Base-by-base conservation (phyloP, 176 grass and related monocot genomes). In the Oryza australiensis region DNA sequence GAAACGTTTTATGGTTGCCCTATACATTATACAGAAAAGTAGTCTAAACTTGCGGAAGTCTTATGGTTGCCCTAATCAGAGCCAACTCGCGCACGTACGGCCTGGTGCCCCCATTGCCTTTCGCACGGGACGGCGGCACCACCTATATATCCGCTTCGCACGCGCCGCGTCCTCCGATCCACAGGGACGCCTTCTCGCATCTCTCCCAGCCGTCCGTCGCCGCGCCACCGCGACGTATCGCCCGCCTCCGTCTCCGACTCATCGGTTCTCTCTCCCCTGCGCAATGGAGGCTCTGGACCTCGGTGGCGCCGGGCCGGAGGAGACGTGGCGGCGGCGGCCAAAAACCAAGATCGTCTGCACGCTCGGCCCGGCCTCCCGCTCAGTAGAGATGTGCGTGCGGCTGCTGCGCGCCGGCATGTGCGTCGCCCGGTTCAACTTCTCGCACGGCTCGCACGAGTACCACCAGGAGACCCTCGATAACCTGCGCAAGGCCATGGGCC, bases 291-390 rank as follows among this genome's bases (percentile, higher is more conserved):
- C 6, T 66, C 82, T 79, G 27, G 81, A 66, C 10, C 13, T 55
- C 87, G 66, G 35, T 82, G 72, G n/a, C 67, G 60, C 23, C 6
- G 82, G 57, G 3, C 74, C 66, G 16, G 84, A 86, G 74, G 78
- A 74, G 80, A 83, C 62, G 51, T 87, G 84, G 79, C 43, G 69
- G 23, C 53, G 86, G 33, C 85, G 83, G 40, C 90, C 92, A 10
- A 97, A 92, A 81, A 97, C 94, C 33, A 94, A 97, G 90, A 94
- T 97, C 77, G 90, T 94, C 11, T 91, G 94, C 86, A 97, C 92
- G 12, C 86, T 97, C 20, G 92, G 94, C 37, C 94, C 92, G 16
- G 86, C 90, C 11, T 97, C 92, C 77, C 87, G 94, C n/a, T 94
- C 94, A 65, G 90, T 97, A 3, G 87, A 89, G 88, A 92, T 97